Conservation (phyloP, 495 filamentous ascomycete genomes). For the Pyrenopolyporus hunteri region DNA sequence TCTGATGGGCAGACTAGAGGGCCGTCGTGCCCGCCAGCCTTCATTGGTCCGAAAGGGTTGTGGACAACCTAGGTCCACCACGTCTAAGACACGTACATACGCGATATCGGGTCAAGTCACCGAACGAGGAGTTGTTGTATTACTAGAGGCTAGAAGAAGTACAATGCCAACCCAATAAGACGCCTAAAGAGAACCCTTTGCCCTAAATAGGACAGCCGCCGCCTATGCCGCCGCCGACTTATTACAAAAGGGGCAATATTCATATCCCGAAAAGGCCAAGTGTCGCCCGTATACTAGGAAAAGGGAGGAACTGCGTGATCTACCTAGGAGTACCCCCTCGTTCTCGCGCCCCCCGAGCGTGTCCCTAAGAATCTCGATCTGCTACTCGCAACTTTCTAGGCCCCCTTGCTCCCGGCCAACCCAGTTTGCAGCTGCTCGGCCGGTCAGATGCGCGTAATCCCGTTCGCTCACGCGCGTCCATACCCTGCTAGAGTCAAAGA, state of each 20-base stretch:
- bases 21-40: constrained; percentile 7
- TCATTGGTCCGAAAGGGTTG: constrained; percentile 8
- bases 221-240: constrained; percentile 25
- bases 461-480: constrained; percentile 33
- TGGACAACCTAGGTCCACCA: constrained; percentile 9
- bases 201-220: constrained; percentile 25
- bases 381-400: constrained; percentile 7
- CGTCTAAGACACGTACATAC: constrained; percentile 37
- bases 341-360: constrained; percentile 37
- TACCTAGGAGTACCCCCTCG: constrained; percentile 36
- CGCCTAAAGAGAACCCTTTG: constrained; percentile 30
- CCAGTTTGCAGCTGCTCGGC: constrained; percentile 32
- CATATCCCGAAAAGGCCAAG: constrained; percentile 45
- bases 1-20: constrained; percentile 5
- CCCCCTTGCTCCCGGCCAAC: constrained; percentile 23
- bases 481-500: constrained; percentile 37
- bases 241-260: constrained; percentile 45
- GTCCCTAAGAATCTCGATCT: constrained; percentile 33
- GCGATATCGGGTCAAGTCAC: constrained; percentile 28
- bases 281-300: constrained; percentile 23
- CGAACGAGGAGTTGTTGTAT: constrained; percentile 39
- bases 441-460: constrained; percentile 39
- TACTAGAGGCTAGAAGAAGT: constrained; percentile 35
- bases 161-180: constrained; percentile 32
- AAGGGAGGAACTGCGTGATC: constrained; percentile 23